Conservation (phyloP, 2,329 filamentous ascomycete species). For the Trichoderma koningii region DNA sequence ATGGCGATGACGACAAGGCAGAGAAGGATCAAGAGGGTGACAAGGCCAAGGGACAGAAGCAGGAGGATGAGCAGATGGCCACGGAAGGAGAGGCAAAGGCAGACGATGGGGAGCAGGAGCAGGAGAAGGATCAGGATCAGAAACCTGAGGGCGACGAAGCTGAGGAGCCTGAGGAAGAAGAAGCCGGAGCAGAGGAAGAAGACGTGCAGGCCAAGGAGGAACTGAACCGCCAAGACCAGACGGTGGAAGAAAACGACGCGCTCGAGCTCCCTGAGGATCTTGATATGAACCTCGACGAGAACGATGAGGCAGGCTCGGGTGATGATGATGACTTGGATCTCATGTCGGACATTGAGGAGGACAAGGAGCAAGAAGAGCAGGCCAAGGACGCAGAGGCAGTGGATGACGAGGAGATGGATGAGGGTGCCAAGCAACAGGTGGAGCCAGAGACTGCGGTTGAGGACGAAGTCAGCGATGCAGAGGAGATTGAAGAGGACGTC, state of each 20-base stretch:
- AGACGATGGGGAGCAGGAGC: constrained; percentile 47
- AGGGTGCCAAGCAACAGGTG: constrained; percentile 43
- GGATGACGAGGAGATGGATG: constrained; percentile 43
- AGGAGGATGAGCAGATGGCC: constrained; percentile 62
- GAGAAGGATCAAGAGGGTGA: constrained; percentile 81
- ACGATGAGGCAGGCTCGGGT: constrained; percentile 57
- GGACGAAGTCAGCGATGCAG: constrained; percentile 60
- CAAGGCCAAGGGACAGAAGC: constrained; percentile 68
- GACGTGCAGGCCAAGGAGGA: constrained; percentile 59
- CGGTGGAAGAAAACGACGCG: constrained; percentile 78
- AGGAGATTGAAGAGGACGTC: constrained; percentile 52
- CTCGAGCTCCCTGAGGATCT: constrained; percentile 87
- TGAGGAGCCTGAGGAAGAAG: constrained; percentile 49
- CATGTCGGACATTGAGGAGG: constrained; percentile 56
- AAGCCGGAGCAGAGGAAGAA: constrained; percentile 53
- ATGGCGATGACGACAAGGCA: constrained; percentile 78
- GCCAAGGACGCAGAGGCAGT: constrained; percentile 43
- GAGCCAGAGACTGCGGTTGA: constrained; percentile 43
- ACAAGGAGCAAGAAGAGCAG: constrained; percentile 43
- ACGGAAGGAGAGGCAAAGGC: constrained; percentile 61
- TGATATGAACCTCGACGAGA: constrained; percentile 77
- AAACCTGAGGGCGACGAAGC: constrained; percentile 39
- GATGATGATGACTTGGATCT: constrained; percentile 61
- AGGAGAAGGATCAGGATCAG: constrained; percentile 52
- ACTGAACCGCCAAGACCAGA: constrained; percentile 66